These are phyloP conservation scores for Cladorrhinum sp. DNA, from an alignment of 2,329 filamentous ascomycete species.

Conservation along the genomic window DNA sequence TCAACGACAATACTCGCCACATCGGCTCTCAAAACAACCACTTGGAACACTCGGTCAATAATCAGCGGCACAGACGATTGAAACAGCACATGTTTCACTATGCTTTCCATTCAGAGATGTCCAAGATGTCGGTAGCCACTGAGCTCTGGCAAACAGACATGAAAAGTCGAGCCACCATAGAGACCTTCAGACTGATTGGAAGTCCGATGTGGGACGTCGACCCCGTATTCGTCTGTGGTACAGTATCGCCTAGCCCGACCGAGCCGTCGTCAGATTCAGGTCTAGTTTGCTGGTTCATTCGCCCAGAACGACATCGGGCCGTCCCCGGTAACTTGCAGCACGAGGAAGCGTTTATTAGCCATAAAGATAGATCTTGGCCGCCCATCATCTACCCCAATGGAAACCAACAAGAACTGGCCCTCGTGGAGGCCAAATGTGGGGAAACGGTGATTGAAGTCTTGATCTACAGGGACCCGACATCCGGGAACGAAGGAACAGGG, in stretches of 20 bases:
- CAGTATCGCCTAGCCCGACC: neutral
- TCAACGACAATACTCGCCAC: neutral
- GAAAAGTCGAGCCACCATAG: neutral
- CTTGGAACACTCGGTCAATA: too few relatives aligned
- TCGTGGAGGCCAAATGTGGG: neutral
- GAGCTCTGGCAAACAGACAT: neutral
- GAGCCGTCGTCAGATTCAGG: neutral
- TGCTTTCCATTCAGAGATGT: too few relatives aligned
- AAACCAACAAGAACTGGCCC: neutral
- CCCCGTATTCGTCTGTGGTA: neutral
- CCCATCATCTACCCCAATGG: neutral
- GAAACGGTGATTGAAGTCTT: neutral
- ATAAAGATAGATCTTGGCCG: too few relatives aligned
- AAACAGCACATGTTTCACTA: too few relatives aligned
- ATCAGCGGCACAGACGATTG: too few relatives aligned
- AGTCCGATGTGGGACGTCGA: too few relatives aligned
- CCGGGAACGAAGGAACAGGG: neutral
- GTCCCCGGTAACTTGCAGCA: too few relatives aligned
- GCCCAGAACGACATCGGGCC: too few relatives aligned
- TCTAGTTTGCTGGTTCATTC: neutral
- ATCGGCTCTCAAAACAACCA: too few relatives aligned
- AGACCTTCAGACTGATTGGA: neutral
- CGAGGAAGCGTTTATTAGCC: too few relatives aligned
- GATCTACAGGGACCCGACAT: neutral
- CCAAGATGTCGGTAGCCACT: too few relatives aligned